Evolutionary conservation across 148 eudicot genomes (phyloP).

Genomic region (Mesembryanthemum crystallinum): DNA sequence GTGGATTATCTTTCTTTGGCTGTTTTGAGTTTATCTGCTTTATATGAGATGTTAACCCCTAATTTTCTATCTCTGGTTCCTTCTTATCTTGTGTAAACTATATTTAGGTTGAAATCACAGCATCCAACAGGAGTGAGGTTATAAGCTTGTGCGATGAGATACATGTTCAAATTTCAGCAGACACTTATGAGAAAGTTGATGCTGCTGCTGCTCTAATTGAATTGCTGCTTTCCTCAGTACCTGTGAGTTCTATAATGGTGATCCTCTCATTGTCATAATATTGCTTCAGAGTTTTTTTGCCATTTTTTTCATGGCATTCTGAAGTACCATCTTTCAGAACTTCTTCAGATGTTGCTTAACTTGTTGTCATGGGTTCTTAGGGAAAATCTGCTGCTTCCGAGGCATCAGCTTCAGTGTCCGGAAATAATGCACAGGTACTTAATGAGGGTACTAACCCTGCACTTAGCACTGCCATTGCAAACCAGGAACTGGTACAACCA

Average conservation of each 20-base stretch:
- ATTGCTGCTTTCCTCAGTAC: slow-evolving; percentile 63
- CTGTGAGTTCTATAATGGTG: slow-evolving; percentile 44
- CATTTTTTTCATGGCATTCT: background rate
- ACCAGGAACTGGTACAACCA: slow-evolving; percentile 42
- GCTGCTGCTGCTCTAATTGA: slow-evolving; percentile 79
- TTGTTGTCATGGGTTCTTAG: slow-evolving; percentile 24
- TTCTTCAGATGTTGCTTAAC: background rate
- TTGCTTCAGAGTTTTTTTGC: background rate
- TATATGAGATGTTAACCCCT: slow-evolving; percentile 6
- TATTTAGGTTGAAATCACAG: slow-evolving; percentile 54
- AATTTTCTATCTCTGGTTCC: background rate
- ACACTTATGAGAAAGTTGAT: slow-evolving; percentile 91
- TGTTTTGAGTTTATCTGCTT: background rate
- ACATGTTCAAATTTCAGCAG: slow-evolving; percentile 67
- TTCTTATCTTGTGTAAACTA: slow-evolving; percentile 5
- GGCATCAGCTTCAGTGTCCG: slow-evolving; percentile 39
- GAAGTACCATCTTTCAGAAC: background rate
- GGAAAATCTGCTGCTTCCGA: slow-evolving; percentile 45
- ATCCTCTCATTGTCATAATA: background rate
- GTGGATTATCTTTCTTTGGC: background rate
- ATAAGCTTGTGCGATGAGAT: slow-evolving; percentile 56
- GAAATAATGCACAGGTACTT: slow-evolving; percentile 28
- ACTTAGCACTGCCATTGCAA: slow-evolving; percentile 29
- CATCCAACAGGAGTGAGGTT: slow-evolving; percentile 55
- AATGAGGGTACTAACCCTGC: slow-evolving; percentile 28